A percentile compares a stretch with the other conserved stretches of the same genome.
Evolutionary conservation across 345 rosid species (phyloP).

Genomic region (Syzygium jambos): DNA sequence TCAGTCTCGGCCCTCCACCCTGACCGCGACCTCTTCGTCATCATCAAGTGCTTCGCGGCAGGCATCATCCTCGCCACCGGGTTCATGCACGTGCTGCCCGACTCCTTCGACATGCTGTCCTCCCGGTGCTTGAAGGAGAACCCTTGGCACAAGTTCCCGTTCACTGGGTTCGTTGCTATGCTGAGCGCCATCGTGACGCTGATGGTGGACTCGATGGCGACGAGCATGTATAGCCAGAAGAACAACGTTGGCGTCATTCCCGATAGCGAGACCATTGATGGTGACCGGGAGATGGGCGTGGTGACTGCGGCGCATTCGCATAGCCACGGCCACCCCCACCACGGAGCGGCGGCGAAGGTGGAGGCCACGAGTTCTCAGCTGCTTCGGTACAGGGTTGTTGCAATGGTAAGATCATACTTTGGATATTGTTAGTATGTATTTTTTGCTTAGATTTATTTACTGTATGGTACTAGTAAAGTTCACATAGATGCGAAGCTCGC

Average conservation of each 20-base stretch:
- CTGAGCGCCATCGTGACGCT: conserved; percentile 46
- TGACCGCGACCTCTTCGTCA: conserved; percentile 27
- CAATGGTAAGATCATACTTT: not conserved
- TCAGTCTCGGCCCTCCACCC: conserved; percentile 24
- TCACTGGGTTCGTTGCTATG: conserved; percentile 77
- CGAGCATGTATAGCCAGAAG: conserved; percentile 4
- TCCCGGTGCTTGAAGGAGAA: conserved; percentile 44
- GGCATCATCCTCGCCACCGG: conserved; percentile 81
- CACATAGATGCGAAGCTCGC: not conserved
- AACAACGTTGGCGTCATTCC: conserved; percentile 6
- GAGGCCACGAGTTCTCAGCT: not conserved
- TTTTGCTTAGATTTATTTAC: not conserved
- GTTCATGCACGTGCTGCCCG: conserved; percentile 79
- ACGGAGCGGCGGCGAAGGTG: not conserved
- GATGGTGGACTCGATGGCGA: conserved; percentile 58
- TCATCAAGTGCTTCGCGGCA: conserved; percentile 60
- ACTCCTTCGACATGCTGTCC: conserved; percentile 59
- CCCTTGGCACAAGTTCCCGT: conserved; percentile 83
- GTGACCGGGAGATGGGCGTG: not conserved
- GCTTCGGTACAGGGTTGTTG: not conserved
- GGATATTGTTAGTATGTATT: not conserved
- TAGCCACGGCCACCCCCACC: not conserved
- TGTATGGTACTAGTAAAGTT: not conserved
- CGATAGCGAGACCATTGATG: not conserved
- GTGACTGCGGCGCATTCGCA: not conserved